These are phyloP conservation scores for Rickenella mellea DNA, from an alignment of 768 basidiomycete species.

Conservation along the genomic window DNA sequence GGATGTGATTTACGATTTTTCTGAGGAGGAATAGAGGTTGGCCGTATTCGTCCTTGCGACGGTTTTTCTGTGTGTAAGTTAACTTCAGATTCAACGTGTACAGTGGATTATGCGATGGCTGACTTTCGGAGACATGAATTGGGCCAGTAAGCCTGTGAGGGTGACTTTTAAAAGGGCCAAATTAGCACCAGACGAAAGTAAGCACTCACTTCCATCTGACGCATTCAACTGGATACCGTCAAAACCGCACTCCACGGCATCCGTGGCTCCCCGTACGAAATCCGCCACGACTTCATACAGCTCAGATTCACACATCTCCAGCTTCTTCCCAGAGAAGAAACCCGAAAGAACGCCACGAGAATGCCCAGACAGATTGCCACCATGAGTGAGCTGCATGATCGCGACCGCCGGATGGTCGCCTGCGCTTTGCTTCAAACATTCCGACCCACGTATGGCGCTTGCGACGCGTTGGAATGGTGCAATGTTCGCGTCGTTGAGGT, in stretches of 20 bases:
- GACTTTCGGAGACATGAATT: conserved; percentile 74
- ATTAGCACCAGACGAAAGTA: too few relatives aligned
- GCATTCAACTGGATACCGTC: conserved; percentile 83
- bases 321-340: conserved; percentile 58
- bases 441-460: too few relatives aligned
- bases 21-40: conserved; percentile 50
- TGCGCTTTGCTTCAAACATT: too few relatives aligned
- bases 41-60: conserved; percentile 50
- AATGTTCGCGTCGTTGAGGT: conserved; percentile 30
- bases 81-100: too few relatives aligned
- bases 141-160: conserved; percentile 23
- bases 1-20: conserved; percentile 46
- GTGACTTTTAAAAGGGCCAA: conserved; percentile 1
- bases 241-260: conserved; percentile 64
- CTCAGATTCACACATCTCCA: conserved; percentile 46
- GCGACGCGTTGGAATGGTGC: conserved; percentile 33
- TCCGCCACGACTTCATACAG: conserved; percentile 48
- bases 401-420: conserved; percentile 42
- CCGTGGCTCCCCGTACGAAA: conserved; percentile 59
- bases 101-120: too few relatives aligned
- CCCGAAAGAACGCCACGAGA: conserved; percentile 31
- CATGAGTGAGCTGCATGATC: conserved; percentile 79
- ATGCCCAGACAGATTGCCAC: conserved; percentile 26
- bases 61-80: conserved; percentile 57
- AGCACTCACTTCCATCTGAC: conserved; percentile 66